A percentile compares a stretch with the other conserved stretches of the same genome.
Conservation (phyloP, 768 basidiomycete genomes). For the Lentinula raphanica region DNA sequence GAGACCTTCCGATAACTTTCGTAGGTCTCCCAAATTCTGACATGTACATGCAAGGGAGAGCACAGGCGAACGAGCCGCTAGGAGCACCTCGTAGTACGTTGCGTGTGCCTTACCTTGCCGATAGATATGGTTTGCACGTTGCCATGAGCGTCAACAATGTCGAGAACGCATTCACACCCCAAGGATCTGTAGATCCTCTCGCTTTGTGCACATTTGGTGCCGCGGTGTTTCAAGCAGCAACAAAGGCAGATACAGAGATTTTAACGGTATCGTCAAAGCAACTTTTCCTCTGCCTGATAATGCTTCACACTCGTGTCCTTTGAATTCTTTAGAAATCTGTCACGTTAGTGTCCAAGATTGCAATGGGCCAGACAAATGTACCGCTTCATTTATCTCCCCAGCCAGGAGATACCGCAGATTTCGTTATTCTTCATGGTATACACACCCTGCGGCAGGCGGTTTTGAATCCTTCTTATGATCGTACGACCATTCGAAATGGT, state of each 20-base stretch:
- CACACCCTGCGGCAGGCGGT: conserved; percentile 39
- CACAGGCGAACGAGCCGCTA: conserved; percentile 24
- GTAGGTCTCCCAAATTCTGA: conserved; percentile 61
- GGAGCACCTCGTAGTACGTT: conserved; percentile 51
- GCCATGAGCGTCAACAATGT: conserved; percentile 63
- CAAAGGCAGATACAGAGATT: conserved; percentile 36
- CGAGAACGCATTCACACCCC: conserved; percentile 65
- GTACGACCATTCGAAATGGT: conserved; percentile 47
- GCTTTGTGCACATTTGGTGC: conserved; percentile 53
- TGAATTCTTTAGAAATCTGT: conserved; percentile 39
- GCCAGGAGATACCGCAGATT: conserved; percentile 45
- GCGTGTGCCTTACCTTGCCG: conserved; percentile 42
- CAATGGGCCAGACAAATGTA: conserved; percentile 31
- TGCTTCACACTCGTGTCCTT: not conserved
- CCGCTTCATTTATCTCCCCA: conserved; percentile 29
- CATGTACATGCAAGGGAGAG: conserved; percentile 63
- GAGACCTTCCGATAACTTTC: conserved; percentile 43
- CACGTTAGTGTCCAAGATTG: conserved; percentile 46
- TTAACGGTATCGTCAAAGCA: conserved; percentile 36
- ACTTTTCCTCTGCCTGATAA: conserved; percentile 1
- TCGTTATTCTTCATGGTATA: conserved; percentile 52
- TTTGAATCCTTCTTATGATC: conserved; percentile 43
- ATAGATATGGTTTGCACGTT: conserved; percentile 39
- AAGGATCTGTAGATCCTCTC: conserved; percentile 61
- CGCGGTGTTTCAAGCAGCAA: conserved; percentile 55